Evolutionary conservation across 345 rosid genomes (phyloP).

Genomic region (Cardamine chenopodiifolia): DNA sequence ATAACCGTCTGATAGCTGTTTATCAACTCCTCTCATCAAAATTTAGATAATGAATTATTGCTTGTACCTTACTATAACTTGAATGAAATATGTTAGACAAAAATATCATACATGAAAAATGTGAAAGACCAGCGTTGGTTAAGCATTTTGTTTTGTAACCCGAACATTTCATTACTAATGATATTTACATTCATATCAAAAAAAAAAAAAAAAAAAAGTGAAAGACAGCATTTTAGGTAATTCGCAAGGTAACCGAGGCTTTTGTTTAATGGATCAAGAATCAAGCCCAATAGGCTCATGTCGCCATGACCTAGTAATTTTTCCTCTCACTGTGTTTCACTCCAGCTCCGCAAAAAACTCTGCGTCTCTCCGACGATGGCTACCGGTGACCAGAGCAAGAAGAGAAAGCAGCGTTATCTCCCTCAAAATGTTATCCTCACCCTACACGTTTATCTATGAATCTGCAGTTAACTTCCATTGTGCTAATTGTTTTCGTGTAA

Average conservation of each 20-base stretch:
- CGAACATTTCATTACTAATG: no score
- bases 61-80: not conserved
- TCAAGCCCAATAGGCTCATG: conserved; percentile 20
- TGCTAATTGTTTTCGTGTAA: not conserved
- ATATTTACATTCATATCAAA: no score
- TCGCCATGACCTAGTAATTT: conserved; percentile 22
- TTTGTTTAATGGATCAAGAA: conserved; percentile 4
- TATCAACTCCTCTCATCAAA: no score
- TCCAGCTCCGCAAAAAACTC: not conserved
- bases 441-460: not conserved
- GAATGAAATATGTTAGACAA: not conserved
- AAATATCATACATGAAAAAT: not conserved
- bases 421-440: conserved; percentile 61
- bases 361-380: conserved; percentile 50
- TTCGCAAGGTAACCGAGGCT: not conserved
- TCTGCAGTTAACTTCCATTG: not conserved
- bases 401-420: conserved; percentile 74
- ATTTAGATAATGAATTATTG: not conserved
- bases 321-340: not conserved
- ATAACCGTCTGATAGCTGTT: no score
- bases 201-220: no score
- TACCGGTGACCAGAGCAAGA: conserved; percentile 55
- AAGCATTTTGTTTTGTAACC: no score
- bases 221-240: not conserved
- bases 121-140: no score